Percentiles rank a stretch among this genome's conserved stretches.
Evolutionary conservation across 306 rosid genomes (phyloP).

Genomic region (Vigna angularis): DNA sequence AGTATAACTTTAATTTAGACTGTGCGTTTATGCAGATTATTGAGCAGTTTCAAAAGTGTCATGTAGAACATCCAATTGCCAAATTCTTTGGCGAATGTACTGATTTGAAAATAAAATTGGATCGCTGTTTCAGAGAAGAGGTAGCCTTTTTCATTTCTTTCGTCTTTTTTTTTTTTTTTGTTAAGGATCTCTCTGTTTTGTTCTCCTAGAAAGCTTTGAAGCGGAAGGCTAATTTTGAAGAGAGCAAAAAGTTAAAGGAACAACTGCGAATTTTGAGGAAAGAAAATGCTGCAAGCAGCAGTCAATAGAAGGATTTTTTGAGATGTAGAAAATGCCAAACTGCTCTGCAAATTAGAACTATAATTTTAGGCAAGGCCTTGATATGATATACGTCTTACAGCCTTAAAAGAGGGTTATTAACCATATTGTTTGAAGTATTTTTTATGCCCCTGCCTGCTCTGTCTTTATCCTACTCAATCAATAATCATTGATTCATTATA

Average conservation of each 20-base stretch:
- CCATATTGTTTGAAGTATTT: slow-evolving; percentile 18
- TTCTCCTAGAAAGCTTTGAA: slow-evolving; percentile 82
- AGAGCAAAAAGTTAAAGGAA: slow-evolving; percentile 82
- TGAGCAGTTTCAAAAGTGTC: slow-evolving; percentile 87
- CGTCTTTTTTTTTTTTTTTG: background rate
- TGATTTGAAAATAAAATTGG: slow-evolving; percentile 85
- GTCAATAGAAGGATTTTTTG: slow-evolving; percentile 50
- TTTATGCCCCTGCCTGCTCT: background rate
- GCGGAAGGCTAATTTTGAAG: slow-evolving; percentile 93
- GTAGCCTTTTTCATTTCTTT: slow-evolving; percentile 51
- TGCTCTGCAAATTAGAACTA: background rate
- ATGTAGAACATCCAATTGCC: slow-evolving; percentile 72
- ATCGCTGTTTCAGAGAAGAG: slow-evolving; percentile 90
- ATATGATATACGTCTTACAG: slow-evolving; percentile 14
- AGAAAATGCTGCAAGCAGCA: slow-evolving; percentile 60
- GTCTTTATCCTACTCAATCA: background rate
- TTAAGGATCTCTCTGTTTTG: slow-evolving; percentile 4
- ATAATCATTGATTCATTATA: background rate
- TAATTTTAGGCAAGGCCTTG: slow-evolving; percentile 10
- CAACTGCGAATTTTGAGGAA: slow-evolving; percentile 71
- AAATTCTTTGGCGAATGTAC: slow-evolving; percentile 95
- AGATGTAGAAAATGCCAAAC: slow-evolving; percentile 7
- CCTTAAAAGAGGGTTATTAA: slow-evolving; percentile 4
- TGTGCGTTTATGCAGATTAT: slow-evolving; percentile 60
- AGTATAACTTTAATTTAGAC: slow-evolving; percentile 14